These are phyloP conservation scores for Rutstroemia sp. DNA, from an alignment of 2,329 filamentous ascomycete genomes.

Conservation along the genomic window DNA sequence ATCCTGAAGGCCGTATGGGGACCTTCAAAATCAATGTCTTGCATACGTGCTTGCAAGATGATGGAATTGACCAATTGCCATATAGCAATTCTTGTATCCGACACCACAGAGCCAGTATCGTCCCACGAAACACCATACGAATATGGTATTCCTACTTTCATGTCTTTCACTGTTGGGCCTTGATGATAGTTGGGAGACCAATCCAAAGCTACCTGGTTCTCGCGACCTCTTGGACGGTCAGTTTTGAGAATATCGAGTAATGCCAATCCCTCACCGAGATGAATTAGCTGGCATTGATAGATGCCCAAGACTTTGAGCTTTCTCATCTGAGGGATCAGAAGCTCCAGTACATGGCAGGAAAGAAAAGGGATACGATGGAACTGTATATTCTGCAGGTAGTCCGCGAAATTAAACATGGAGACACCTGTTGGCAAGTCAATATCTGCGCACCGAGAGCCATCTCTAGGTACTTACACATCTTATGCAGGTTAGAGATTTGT, in stretches of 20 bases:
- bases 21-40: conserved; percentile 18
- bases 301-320: conserved; percentile 22
- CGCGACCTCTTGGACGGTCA: conserved; percentile 15
- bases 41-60: conserved; percentile 12
- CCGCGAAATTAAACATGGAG: conserved; percentile 17
- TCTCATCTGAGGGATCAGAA: conserved; percentile 23
- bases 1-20: conserved; percentile 16
- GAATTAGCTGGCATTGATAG: conserved; percentile 25
- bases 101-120: conserved; percentile 13
- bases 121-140: conserved; percentile 26
- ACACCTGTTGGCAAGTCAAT: conserved; percentile 7
- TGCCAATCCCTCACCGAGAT: conserved; percentile 17
- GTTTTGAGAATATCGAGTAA: conserved; percentile 22
- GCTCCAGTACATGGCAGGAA: conserved; percentile 14
- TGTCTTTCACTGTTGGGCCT: conserved; percentile 11
- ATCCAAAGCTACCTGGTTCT: conserved; percentile 21
- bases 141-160: conserved; percentile 4
- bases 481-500: conserved; percentile 15
- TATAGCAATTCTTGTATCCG: conserved; percentile 15
- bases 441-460: not conserved
- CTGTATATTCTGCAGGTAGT: conserved; percentile 20
- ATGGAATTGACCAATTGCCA: conserved; percentile 19
- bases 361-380: conserved; percentile 25
- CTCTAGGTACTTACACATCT: conserved; percentile 15
- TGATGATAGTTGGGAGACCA: conserved; percentile 16